Conservation (phyloP, 495 filamentous ascomycete species). For the Hypoxylon crocopeplum region DNA sequence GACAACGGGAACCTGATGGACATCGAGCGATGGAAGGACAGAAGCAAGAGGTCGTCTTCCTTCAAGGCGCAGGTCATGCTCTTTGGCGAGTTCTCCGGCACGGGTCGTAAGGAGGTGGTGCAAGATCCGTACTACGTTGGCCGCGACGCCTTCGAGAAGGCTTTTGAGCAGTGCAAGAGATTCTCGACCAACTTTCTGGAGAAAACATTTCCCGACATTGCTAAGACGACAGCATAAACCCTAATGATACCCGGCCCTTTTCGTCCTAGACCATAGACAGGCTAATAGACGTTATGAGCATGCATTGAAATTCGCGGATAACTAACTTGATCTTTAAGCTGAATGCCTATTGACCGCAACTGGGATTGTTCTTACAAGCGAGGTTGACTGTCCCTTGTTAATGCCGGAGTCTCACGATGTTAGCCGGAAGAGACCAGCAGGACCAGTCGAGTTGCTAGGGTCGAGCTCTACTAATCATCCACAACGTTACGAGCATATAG, state of each 20-base stretch:
- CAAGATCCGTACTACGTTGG: conserved; percentile 93
- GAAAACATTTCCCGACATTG: conserved; percentile 53
- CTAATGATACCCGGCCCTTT: conserved; percentile 23
- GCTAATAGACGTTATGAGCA: conserved; percentile 6
- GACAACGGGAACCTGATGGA: conserved; percentile 83
- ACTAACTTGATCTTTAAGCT: too few species aligned
- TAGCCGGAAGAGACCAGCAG: too few species aligned
- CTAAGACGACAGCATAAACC: conserved; percentile 15
- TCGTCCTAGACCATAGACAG: conserved; percentile 5
- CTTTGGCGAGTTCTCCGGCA: conserved; percentile 83
- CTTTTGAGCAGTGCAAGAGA: conserved; percentile 80
- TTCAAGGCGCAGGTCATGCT: conserved; percentile 69
- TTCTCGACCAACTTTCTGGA: conserved; percentile 80
- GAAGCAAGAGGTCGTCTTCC: conserved; percentile 52
- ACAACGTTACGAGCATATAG: background rate
- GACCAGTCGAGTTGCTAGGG: too few species aligned
- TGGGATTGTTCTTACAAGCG: too few species aligned
- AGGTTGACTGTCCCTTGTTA: too few species aligned
- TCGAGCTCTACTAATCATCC: background rate
- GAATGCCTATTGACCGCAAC: background rate
- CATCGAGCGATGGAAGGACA: conserved; percentile 63
- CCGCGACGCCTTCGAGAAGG: conserved; percentile 79
- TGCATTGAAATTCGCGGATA: too few species aligned
- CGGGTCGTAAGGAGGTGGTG: conserved; percentile 72
- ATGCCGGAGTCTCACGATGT: too few species aligned